These are phyloP conservation scores for Peniophora sp. DNA, from an alignment of 1,284 basidiomycete genomes.

Conservation along the genomic window DNA sequence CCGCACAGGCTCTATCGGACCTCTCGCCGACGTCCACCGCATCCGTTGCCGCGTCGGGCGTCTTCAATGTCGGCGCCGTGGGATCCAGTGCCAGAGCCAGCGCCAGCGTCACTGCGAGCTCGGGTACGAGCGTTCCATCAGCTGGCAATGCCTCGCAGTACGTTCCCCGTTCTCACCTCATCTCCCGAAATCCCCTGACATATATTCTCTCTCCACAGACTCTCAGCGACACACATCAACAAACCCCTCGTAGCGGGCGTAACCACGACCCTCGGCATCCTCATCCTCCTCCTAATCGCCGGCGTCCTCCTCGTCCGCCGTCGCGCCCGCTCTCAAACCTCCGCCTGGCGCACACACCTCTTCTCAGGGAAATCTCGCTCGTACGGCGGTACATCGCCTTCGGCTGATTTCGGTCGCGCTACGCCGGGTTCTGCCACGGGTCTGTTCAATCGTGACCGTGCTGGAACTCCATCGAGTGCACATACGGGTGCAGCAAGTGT, in stretches of 20 bases:
- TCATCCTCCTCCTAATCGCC: not conserved
- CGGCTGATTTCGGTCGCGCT: not conserved
- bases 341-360: conserved; percentile 4
- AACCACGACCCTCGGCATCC: conserved; percentile 1
- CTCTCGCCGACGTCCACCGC: not conserved
- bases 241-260: conserved; percentile 3
- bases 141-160: not conserved
- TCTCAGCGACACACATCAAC: not conserved
- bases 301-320: conserved; percentile 1
- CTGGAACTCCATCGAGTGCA: not conserved
- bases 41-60: not conserved
- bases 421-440: not conserved
- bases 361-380: not conserved
- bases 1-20: not conserved
- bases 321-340: conserved; percentile 5
- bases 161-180: not conserved
- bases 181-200: too few species aligned
- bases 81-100: too few species aligned
- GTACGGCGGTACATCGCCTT: not conserved
- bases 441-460: not conserved
- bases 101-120: not conserved
- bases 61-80: not conserved
- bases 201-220: not conserved
- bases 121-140: not conserved
- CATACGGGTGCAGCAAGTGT: too few species aligned